Evolutionary conservation across 1,284 basidiomycete species (phyloP).

Genomic region (Cystobasidium sp.): DNA sequence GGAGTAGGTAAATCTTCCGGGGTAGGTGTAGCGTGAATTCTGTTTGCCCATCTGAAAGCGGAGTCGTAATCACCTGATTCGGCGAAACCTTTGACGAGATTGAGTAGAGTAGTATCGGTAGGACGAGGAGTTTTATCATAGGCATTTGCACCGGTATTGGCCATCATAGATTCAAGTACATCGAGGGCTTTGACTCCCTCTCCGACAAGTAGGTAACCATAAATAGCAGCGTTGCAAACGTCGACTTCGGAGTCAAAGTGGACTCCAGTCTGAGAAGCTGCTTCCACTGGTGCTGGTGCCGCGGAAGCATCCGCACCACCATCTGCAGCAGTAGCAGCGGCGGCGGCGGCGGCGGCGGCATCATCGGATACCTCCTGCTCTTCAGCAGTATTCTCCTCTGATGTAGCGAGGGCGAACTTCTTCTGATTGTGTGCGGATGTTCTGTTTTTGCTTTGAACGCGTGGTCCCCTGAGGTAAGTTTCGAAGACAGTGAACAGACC

Average conservation of each 20-base stretch:
- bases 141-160: not conserved
- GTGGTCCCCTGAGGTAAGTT: conserved; percentile 19
- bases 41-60: conserved; percentile 41
- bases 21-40: conserved; percentile 31
- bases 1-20: conserved; percentile 35
- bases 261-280: not conserved
- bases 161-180: conserved; percentile 34
- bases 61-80: conserved; percentile 39
- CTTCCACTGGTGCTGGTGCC: not conserved
- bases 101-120: conserved; percentile 10
- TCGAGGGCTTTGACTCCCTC: conserved; percentile 24
- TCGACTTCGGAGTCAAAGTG: not conserved
- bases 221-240: conserved; percentile 35
- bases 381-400: not conserved
- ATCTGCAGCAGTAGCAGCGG: not conserved
- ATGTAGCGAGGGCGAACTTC: not conserved
- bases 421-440: not conserved
- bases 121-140: conserved; percentile 6
- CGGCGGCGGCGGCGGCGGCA: not conserved
- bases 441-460: not conserved
- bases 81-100: conserved; percentile 28
- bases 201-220: conserved; percentile 16
- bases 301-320: not conserved
- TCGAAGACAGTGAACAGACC: conserved; percentile 35
- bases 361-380: not conserved